Base-by-base conservation (phyloP, 495 filamentous ascomycete species). In the Astrothelium subdiscretum region DNA sequence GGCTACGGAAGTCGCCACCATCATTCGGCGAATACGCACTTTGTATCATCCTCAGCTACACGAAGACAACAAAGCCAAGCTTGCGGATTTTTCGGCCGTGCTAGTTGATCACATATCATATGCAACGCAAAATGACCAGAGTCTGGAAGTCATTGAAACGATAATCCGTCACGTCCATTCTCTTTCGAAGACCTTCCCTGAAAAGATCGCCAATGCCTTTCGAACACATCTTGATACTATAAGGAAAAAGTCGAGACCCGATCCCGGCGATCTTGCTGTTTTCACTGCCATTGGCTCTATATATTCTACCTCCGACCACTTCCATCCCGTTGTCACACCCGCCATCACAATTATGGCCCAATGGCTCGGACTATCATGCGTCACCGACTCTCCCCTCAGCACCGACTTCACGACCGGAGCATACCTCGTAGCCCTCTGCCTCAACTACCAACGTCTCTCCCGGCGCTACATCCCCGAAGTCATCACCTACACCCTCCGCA, bases 301-400 rank as follows among this genome's bases (percentile, higher is more conserved):
- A 63, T 99, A 95, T 71, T 91, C 95, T 4, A 96, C 95, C 0
- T 95, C 90, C 0, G 94, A 99, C 74, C 90, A 96, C 72, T 97
- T 97, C 73, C 94, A 97, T 66, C 87, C 91, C 61, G 87, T 97
- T 18, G 85, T 88, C 57, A 97, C 94, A 3, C 94, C 94, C 0
- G 88, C 92, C 1, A 87, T 89, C 69, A 81, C 97, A 6, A 82
- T 80, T 58, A 87, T 97, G 71, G 81, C 83, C 31, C 81, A 88
- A 54, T 97, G 88, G 70, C 78, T 98, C n/a, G 89, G 85, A 0
- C 84, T 95, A 66, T 51, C 35, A 12, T 10, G 22, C 24, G 4
- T 29, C 15, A 54, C 48, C 4, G 88, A 83, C 57, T 76, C 84
- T 31, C 87, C 89, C 0, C 79, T 81, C 43, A 72, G 73, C 2